Percentiles rank a stretch among this genome's conserved stretches.
Conservation (phyloP, 2,329 filamentous ascomycete species). For the Ophiostoma quercus region DNA sequence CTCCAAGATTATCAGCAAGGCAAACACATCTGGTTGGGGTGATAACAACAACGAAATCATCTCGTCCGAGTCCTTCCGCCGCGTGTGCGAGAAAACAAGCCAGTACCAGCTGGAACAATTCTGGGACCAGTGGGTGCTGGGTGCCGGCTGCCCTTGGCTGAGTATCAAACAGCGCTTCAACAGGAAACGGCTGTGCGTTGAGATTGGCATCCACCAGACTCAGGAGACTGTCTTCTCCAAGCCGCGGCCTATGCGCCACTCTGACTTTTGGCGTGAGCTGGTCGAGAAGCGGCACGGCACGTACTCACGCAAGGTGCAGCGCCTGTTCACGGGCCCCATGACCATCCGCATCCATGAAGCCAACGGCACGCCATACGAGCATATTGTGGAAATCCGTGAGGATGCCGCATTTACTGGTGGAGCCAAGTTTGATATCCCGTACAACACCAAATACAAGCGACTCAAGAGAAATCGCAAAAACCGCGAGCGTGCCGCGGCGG, state of each 20-base stretch:
- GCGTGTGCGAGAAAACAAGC: conserved; percentile 79
- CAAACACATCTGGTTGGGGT: conserved; percentile 48
- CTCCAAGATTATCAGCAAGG: conserved; percentile 77
- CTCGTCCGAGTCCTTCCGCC: conserved; percentile 69
- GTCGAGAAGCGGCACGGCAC: conserved; percentile 71
- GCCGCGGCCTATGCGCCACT: conserved; percentile 56
- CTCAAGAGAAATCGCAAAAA: conserved; percentile 81
- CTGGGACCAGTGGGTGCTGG: conserved; percentile 88
- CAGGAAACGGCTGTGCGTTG: conserved; percentile 92
- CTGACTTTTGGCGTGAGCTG: conserved; percentile 76
- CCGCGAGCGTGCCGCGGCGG: conserved; percentile 67
- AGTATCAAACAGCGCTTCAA: conserved; percentile 87
- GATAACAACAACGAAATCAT: conserved; percentile 65
- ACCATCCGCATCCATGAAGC: conserved; percentile 97
- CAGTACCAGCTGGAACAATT: conserved; percentile 77
- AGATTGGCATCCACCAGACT: conserved; percentile 79
- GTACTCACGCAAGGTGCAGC: conserved; percentile 55
- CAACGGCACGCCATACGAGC: conserved; percentile 95
- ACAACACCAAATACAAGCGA: conserved; percentile 98
- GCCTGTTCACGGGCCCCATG: conserved; percentile 83
- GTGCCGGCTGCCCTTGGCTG: conserved; percentile 83
- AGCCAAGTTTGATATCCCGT: conserved; percentile 85
- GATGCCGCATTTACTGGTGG: conserved; percentile 55
- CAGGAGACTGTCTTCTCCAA: conserved; percentile 54
- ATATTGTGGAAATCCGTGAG: conserved; percentile 93